phyloP scores from a whole-genome alignment of 805 yeast genomes.

The Metschnikowia dekortorum region DNA sequence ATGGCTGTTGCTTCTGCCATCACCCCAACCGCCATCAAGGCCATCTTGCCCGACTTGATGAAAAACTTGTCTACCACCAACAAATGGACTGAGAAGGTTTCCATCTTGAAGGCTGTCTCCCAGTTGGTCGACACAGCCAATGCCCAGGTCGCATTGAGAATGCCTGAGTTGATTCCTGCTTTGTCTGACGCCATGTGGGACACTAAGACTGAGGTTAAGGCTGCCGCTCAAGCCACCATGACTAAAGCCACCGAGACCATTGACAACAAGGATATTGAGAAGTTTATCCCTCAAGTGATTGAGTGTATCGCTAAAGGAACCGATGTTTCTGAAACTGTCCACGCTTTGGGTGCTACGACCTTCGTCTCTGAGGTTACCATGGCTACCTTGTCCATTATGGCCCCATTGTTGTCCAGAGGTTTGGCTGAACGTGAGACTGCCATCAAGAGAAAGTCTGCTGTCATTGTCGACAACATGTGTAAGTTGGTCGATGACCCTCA shows the following conservation, averaged over 20 bases:
- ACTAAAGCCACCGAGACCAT: slow-evolving; percentile 95
- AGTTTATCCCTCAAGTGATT: slow-evolving; percentile 97
- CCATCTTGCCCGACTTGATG: slow-evolving; percentile 77
- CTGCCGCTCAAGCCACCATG: slow-evolving; percentile 93
- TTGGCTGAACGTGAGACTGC: slow-evolving; percentile 99
- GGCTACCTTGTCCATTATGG: slow-evolving; percentile 99
- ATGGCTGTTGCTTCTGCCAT: slow-evolving; percentile 71
- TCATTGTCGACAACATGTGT: slow-evolving; percentile 99
- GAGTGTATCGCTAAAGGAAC: slow-evolving; percentile 95
- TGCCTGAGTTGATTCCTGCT: slow-evolving; percentile 99
- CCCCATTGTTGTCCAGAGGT: slow-evolving; percentile 98
- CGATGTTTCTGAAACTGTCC: slow-evolving; percentile 98
- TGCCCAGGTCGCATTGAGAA: slow-evolving; percentile 94
- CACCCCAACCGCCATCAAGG: slow-evolving; percentile 93
- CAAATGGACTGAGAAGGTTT: slow-evolving; percentile 98
- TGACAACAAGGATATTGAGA: slow-evolving; percentile 99
- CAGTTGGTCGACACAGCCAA: slow-evolving; percentile 91
- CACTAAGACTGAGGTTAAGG: slow-evolving; percentile 97
- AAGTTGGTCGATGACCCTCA: slow-evolving; percentile 99
- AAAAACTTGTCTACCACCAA: slow-evolving; percentile 62
- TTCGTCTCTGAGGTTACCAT: slow-evolving; percentile 99
- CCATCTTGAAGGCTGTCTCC: slow-evolving; percentile 79
- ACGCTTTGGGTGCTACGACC: slow-evolving; percentile 98
- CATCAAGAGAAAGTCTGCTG: slow-evolving; percentile 99
- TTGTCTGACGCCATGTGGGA: slow-evolving; percentile 99